Base-by-base conservation (phyloP, 2,329 filamentous ascomycete genomes). In the Aspergillus fischeri region DNA sequence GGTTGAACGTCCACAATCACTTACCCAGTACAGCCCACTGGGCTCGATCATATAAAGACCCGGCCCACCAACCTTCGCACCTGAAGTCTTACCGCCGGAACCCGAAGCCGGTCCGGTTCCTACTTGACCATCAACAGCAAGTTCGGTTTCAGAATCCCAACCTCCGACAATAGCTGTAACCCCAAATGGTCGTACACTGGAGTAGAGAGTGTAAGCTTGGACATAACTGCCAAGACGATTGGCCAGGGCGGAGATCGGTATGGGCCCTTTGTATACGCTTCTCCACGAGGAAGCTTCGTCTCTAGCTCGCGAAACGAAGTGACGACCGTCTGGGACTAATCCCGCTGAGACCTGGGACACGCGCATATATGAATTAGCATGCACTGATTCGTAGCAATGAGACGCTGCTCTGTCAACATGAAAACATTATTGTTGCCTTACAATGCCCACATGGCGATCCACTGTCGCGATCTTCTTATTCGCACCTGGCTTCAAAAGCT, bases 21-120 rank as follows among this genome's bases (percentile, higher is more conserved):
- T 45, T 80, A 86, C 84, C 94, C 94, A 99, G 82, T 96, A 97
- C 65, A 93, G 79, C 55, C 94, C 94, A 70, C 92, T 96, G 45
- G 94, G 94, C 81, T 99, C 94, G 67, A 99, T 93, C 94, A 99
- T 99, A 83, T 97, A 99, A 60, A 99, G 85, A 62, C 87, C 92
- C 24, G 94, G 94, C 1, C 93, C 94, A 66, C 94, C 94, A 73
- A 92, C 86, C 75, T 86, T 89, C 70, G 86, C 87, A 69, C 86
- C 85, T 59, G 85, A 77, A 47, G 87, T 83, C 79, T 94, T 96
- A 70, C 93, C 93, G 62, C 93, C 93, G 25, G 91, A 86, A 57
- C 93, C 93, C 57, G 84, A 83, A 47, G 80, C 80, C 51, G 93
- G 93, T 24, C 93, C 93, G 42, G 77, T 82, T 62, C 93, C 93